Base-by-base conservation (phyloP, 1,284 basidiomycete species). In the Papiliotrema laurentii region DNA sequence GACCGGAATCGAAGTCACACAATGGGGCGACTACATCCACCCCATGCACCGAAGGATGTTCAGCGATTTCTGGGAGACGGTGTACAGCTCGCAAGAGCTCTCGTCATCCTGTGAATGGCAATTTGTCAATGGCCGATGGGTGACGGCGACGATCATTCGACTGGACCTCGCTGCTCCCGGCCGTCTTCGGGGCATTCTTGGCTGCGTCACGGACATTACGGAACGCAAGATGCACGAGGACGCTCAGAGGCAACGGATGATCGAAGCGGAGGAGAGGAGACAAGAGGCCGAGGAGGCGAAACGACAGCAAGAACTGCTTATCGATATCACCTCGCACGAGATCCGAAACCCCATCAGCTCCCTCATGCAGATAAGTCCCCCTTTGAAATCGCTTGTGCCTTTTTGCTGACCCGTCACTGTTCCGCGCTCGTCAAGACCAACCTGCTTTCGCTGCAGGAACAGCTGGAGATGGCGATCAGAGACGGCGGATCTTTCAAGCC, bases 301-400 rank as follows among this genome's bases (percentile, higher is more conserved):
- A 45, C 52, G 60, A 25, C 68, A 71, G 46, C 69, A 73, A 49
- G 70, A 71, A 47, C 56, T 74, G 5, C 49, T 74, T 25, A 70
- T 74, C 43, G 72, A 74, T 47, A 67, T 74, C 27, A 71, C 69
- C 1, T 69, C 66, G 62, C 71, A 73, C 51, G 72, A 74, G 49
- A 67, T 74, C 24, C 61, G 72, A 18, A 71, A 68, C 31, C 68
- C 66, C 1, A 67, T 69, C 50, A 58, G 54, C 30, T 64, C 62
- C 43, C 43, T 69, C 10, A 63, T 69, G 59, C 66, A 66, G 59
- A 58, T 58, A 38, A 59, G 58, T 57, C 25, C 18, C 42, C 37
- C 36, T 39, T 18, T 33, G 5, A 22, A 5, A n/a, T 5, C 22
- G 24, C 0, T 31, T 30, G 26, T 34, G 22, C 13, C 14, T 16